Base-by-base conservation (phyloP, 495 filamentous ascomycete species). In the Neurospora africana region DNA sequence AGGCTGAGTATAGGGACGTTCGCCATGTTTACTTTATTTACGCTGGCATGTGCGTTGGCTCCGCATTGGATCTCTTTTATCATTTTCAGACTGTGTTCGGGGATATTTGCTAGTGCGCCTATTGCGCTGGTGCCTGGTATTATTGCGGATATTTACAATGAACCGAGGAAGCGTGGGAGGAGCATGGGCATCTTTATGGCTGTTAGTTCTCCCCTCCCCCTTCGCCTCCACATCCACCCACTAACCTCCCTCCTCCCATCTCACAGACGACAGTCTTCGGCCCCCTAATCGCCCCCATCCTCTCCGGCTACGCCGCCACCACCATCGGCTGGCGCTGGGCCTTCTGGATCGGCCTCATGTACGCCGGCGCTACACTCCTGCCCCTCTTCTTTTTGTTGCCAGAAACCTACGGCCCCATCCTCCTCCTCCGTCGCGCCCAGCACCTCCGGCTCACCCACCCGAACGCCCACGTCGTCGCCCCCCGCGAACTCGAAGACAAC, bases 121-220 rank as follows among this genome's bases (percentile, higher is more conserved):
- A 90, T 93, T 69, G 87, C 89, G 5, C 86, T 93, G 9, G 86
- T 91, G 19, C 89, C 91, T 0, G 92, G 92, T 10, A 82, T 93
- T 4, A 91, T 91, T 76, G 91, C 92, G 0, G 92, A 95, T 80
- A 83, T 93, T 8, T 81, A 78, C 47, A 82, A 83, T 27, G 84
- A 89, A 75, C 85, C 89, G 0, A 77, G 85, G 21, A 81, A 80
- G 30, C 84, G 92, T 21, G 92, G 92, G 3, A 84, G 90, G 9
- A 89, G 89, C 5, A 91, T 94, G 87, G 87, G 90, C 1, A 79
- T 87, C 5, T 94, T 92, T 79, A 92, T 84, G 75, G 87, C 86
- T 38, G 89, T 90, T 79, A 82, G 88, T 84, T 27, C 13, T 68
- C 47, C n/a, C 38, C 44, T n/a, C 8, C 58, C 47, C n/a, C 5